These are phyloP conservation scores for Elaeis guineensis DNA, from an alignment of 176 grass and related monocot species.

Conservation along the genomic window DNA sequence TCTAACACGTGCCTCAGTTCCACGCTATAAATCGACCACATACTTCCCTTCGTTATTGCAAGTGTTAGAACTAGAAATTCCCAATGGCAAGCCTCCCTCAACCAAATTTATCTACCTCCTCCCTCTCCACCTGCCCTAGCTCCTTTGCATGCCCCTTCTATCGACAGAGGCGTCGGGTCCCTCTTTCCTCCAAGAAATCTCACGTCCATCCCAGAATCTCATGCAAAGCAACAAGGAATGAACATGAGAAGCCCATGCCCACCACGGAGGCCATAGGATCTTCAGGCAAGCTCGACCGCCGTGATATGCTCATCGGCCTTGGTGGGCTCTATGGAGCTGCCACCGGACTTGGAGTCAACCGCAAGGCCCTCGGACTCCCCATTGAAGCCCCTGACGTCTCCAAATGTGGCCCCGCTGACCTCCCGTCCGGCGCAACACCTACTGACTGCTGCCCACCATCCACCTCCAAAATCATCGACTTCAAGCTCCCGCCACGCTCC, in stretches of 20 bases:
- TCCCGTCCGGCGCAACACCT: constrained; percentile 5
- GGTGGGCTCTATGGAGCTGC: constrained; percentile 27
- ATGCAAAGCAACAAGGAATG: constrained; percentile 19
- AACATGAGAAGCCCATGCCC: neutral
- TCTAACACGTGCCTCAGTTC: too few relatives aligned
- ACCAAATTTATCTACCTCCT: too few relatives aligned
- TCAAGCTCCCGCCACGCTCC: constrained; percentile 23
- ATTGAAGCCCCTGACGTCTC: constrained; percentile 43
- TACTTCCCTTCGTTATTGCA: too few relatives aligned
- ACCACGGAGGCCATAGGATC: neutral
- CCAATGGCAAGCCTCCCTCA: too few relatives aligned
- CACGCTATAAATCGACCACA: too few relatives aligned
- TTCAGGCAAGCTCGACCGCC: constrained; percentile 26
- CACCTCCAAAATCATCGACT: constrained; percentile 23
- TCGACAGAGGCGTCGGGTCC: neutral
- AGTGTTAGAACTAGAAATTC: too few relatives aligned
- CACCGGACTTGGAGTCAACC: constrained; percentile 12
- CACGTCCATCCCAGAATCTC: neutral
- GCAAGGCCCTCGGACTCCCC: constrained; percentile 28
- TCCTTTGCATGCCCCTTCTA: constrained; percentile 30
- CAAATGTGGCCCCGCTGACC: constrained; percentile 26
- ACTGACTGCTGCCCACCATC: constrained; percentile 46
- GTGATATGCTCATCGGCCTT: constrained; percentile 49
- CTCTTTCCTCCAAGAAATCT: neutral
- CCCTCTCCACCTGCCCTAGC: neutral